These are phyloP conservation scores for Batrachochytrium dendrobatidis DNA, from an alignment of 371 early-diverging fungal genomes.

Conservation along the genomic window DNA sequence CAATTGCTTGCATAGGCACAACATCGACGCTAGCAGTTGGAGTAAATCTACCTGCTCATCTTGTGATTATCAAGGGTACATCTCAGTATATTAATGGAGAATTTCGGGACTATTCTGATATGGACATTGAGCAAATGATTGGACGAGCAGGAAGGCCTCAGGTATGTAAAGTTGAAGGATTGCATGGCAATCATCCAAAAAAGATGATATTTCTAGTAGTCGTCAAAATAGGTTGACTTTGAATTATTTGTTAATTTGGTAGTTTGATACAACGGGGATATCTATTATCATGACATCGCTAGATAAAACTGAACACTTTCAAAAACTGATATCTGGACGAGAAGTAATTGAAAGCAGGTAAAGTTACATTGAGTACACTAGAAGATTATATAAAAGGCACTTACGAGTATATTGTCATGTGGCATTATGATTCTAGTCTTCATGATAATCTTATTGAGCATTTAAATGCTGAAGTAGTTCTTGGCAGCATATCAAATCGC, in stretches of 20 bases:
- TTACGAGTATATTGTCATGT: background rate
- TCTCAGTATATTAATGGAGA: conserved; percentile 54
- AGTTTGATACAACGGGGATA: conserved; percentile 66
- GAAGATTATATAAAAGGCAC: background rate
- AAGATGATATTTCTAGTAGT: background rate
- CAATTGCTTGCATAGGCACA: conserved; percentile 38
- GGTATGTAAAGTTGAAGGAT: conserved; percentile 10
- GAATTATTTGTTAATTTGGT: background rate
- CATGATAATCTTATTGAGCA: conserved; percentile 71
- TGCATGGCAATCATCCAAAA: background rate
- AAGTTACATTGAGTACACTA: too few species aligned
- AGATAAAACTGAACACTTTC: conserved; percentile 47
- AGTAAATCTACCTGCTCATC: conserved; percentile 87
- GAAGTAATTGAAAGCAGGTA: conserved; percentile 60
- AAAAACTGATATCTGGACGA: conserved; percentile 47
- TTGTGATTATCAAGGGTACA: conserved; percentile 78
- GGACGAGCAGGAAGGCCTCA: conserved; percentile 90
- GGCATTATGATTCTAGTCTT: too few species aligned
- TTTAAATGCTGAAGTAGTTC: conserved; percentile 74
- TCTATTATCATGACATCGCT: conserved; percentile 69
- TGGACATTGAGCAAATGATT: conserved; percentile 82
- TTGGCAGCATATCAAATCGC: conserved; percentile 55
- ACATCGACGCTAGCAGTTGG: conserved; percentile 92
- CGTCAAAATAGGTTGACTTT: background rate
- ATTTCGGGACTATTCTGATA: conserved; percentile 55